Evolutionary conservation across 345 rosid species (phyloP).

Genomic region (Brassica nigra): DNA sequence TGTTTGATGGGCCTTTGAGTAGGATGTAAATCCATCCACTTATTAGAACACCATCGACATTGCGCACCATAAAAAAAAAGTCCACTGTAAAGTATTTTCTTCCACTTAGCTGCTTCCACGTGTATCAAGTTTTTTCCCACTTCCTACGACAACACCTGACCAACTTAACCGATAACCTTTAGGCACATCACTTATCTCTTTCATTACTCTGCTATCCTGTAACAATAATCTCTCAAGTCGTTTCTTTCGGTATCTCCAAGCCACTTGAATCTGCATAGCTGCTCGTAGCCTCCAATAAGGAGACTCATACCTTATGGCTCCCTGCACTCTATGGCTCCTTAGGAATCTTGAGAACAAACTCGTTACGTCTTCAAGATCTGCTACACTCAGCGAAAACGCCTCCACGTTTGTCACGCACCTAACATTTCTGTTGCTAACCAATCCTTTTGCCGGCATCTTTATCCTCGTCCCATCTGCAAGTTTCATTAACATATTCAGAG

Average conservation of each 20-base stretch:
- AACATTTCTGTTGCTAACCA: not conserved
- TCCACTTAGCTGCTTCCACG: not conserved
- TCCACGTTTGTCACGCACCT: not conserved
- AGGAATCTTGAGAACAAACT: not conserved
- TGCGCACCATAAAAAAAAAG: not conserved
- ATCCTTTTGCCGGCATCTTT: not conserved
- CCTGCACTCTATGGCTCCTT: not conserved
- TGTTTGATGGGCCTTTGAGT: too few relatives aligned
- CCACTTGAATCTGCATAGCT: not conserved
- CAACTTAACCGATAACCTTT: not conserved
- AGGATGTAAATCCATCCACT: too few relatives aligned
- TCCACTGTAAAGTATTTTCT: not conserved
- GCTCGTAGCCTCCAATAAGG: not conserved
- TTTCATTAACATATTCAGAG: not conserved
- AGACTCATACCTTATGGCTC: not conserved
- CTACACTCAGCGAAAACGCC: not conserved
- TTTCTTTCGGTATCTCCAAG: not conserved
- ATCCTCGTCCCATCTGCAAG: not conserved
- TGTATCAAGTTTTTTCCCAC: not conserved
- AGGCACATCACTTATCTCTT: not conserved
- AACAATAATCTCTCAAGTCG: not conserved
- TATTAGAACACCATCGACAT: not conserved
- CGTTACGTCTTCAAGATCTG: not conserved
- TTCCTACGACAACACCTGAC: not conserved
- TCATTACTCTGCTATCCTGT: not conserved